Evolutionary conservation across 1,139 yeast genomes (phyloP), one percentile per base, ranked within the genome.

Genomic region (Scheffersomyces titani): DNA sequence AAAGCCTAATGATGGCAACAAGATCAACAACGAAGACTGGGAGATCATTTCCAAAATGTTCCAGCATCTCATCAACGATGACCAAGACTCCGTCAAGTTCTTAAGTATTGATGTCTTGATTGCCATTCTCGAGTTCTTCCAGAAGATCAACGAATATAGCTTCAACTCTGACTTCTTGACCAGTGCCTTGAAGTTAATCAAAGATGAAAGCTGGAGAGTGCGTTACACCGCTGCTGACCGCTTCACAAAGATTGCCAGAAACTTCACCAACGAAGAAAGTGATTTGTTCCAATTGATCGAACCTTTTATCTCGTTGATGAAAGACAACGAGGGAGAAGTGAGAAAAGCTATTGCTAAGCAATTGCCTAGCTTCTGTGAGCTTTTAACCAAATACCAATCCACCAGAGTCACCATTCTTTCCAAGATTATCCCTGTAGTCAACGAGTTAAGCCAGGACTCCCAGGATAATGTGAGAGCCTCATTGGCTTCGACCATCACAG

Each of bases 201-300:
- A 82, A 62, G 99, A 96, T 75, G 93, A 92, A 74, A 90, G 97
- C 67, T 96, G 99, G 99, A 88, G 99, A 73, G 98, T 96, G 56
- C 86, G 99, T 68, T 96, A 94, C 75, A 92, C 96, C 85, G 97
- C 97, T 30, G 98, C 98, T 30, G 98, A 93, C 71, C 84, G 92
- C 67, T 93, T 92, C 69, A 90, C 88, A 65, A 80, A 82, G 62
- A 83, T 96, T 60, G 92, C 97, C 3, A 69, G 76, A 30, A 87
- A 87, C 63, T 88, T 93, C 68, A 81, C 82, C 64, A 74, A 77
- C 56, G 80, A 80, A 52, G 85, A 81, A 58, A 75, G 79, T 52
- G 86, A 86, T 56, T 72, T 80, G 60, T 75, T 77, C 60, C 82
- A 78, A 73, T 84, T 88, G 66, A 89, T 84, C 62, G 89, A 85